Evolutionary conservation across 768 basidiomycete species (phyloP).

Genomic region (Cytidiella melzeri): DNA sequence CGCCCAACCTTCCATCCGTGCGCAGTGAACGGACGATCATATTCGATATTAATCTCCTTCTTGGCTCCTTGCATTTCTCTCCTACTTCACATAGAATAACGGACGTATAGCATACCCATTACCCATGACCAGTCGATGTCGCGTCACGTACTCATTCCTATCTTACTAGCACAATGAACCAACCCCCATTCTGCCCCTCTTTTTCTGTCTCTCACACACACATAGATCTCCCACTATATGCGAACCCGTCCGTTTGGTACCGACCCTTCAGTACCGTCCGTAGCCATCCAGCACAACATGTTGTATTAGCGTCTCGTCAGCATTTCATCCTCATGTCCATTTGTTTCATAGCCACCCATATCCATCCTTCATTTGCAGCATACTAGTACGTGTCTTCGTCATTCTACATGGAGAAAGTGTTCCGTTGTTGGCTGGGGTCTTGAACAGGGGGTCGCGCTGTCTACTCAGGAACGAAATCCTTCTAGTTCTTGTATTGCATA

Average conservation of each 20-base stretch:
- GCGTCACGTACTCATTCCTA: too few species aligned
- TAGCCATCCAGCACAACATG: not conserved
- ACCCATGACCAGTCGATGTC: too few species aligned
- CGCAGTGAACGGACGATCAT: constrained; percentile 5
- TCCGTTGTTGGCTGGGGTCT: too few species aligned
- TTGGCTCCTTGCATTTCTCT: not conserved
- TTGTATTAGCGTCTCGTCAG: not conserved
- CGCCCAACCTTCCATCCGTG: constrained; percentile 5
- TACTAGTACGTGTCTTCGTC: too few species aligned
- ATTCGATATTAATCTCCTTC: constrained; percentile 1
- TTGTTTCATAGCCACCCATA: too few species aligned
- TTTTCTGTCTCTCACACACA: not conserved
- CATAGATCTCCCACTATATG: not conserved
- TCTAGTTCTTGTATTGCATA: too few species aligned
- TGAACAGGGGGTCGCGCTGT: too few species aligned
- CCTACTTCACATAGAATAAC: not conserved
- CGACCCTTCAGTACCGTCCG: not conserved
- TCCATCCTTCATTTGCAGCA: too few species aligned
- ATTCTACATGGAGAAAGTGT: too few species aligned
- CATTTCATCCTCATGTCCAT: too few species aligned
- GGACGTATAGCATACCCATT: not conserved
- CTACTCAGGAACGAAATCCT: too few species aligned
- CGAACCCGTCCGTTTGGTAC: too few species aligned
- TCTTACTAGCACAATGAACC: not conserved
- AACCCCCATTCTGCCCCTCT: not conserved